Base-by-base conservation (phyloP, 2,329 filamentous ascomycete species). In the Biscogniauxia sp. region DNA sequence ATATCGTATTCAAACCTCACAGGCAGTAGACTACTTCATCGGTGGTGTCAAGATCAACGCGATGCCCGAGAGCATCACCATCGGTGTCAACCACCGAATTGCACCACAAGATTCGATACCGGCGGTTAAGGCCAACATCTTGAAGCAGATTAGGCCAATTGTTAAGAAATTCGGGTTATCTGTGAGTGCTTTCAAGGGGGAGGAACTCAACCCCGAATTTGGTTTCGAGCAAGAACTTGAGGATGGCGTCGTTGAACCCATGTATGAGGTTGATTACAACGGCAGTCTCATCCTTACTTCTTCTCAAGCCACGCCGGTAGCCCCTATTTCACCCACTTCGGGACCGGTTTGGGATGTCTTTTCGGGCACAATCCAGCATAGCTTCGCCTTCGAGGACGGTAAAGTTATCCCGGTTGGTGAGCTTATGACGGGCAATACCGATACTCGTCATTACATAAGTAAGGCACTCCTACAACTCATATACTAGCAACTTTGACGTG, bases 41-140 rank as follows among this genome's bases (percentile, higher is more conserved):
- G 84, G 83, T 23, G 84, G 84, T 9, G 79, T 84, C 51, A 86
- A 86, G 69, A 80, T 82, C 64, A 86, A 86, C 60, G 84, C 84
- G 2, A 76, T 86, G 49, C 84, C 84, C 0, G 83, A 86, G 70
- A 80, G 79, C 52, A 78, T 83, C 52, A 78, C 74, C 3, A 77
- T 82, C 0, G 77, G 79, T 0, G 77, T 86, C 45, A 86, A 86
- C 67, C 82, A 85, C 73, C 82, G 84, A 6, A 78, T 86, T 50
- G 83, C 82, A n/a, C 76, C 83, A 17, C 82, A 84, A 62, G 78
- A 84, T 64, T 78, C 77, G 1, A 78, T 81, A 2, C 70, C 79
- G 17, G 70, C 76, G 23, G 74, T 84, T 5, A 79, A 77, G 60
- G 69, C 75, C 25, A 81, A 82, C 32, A 74, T 84, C 7, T 64